A percentile compares a stretch with the other conserved stretches of the same genome.
These are phyloP conservation scores for Puya raimondii DNA, from an alignment of 176 grass and related monocot species.

Conservation along the genomic window DNA sequence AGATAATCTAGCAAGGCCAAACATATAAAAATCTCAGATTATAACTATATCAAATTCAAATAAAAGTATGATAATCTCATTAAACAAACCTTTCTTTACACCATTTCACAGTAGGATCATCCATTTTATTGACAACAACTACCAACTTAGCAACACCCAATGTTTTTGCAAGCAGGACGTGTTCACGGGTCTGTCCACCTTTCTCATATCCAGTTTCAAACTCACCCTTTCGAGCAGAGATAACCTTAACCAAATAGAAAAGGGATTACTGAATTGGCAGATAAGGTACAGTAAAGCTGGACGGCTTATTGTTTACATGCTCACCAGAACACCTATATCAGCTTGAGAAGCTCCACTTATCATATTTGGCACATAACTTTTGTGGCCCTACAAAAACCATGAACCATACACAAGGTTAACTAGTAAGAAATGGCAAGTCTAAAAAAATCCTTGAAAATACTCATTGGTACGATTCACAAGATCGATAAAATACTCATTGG, in stretches of 20 bases:
- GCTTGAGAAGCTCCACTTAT: conserved; percentile 97
- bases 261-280: conserved; percentile 4
- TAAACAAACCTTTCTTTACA: conserved; percentile 58
- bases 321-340: conserved; percentile 93
- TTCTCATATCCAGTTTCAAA: conserved; percentile 90
- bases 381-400: conserved; percentile 56
- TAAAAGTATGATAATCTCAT: not conserved
- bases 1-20: not conserved
- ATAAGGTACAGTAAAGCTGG: not conserved
- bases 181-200: conserved; percentile 77
- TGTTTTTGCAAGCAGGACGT: conserved; percentile 82
- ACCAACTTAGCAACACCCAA: conserved; percentile 75
- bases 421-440: not conserved
- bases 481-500: not conserved
- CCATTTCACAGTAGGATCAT: conserved; percentile 77
- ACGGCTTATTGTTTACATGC: not conserved
- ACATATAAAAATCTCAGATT: not conserved
- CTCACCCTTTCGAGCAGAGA: conserved; percentile 90
- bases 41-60: too few species aligned
- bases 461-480: not conserved
- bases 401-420: not conserved
- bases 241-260: conserved; percentile 36
- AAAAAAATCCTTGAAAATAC: too few species aligned
- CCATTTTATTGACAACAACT: conserved; percentile 87
- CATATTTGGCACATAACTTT: conserved; percentile 98